These are phyloP conservation scores for Bruguiera parviflora DNA, from an alignment of 345 rosid genomes.

Conservation along the genomic window DNA sequence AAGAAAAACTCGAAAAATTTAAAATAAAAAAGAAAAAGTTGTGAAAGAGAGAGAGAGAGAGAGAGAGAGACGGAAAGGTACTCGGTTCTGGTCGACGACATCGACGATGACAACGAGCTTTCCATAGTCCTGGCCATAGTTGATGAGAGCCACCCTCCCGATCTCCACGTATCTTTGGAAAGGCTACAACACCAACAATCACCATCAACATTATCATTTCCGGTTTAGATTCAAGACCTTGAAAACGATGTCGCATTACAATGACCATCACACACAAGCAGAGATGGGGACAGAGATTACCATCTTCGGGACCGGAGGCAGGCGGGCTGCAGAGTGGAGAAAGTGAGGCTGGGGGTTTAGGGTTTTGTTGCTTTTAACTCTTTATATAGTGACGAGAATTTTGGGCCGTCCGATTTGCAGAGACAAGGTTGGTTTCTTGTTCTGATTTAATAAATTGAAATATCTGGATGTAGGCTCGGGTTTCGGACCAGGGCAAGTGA, in stretches of 20 bases:
- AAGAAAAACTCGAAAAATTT: not conserved
- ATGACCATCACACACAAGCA: not conserved
- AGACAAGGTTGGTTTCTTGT: not conserved
- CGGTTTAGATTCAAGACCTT: not conserved
- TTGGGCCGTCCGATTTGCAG: constrained; percentile 25
- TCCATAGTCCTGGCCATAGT: constrained; percentile 82
- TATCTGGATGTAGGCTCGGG: no score
- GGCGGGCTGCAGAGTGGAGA: not conserved
- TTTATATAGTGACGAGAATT: not conserved
- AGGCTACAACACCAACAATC: constrained; percentile 33
- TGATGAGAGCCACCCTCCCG: constrained; percentile 81
- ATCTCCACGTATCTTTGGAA: constrained; percentile 94
- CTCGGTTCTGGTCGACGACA: constrained; percentile 84
- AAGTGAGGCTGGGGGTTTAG: constrained; percentile 12
- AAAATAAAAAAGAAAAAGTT: not conserved
- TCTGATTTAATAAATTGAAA: not conserved
- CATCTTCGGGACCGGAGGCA: constrained; percentile 24
- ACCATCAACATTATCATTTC: not conserved
- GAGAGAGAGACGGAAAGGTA: constrained; percentile 11
- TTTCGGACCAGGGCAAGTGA: no score
- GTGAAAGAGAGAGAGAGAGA: not conserved
- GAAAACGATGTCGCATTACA: not conserved
- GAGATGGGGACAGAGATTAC: constrained; percentile 10
- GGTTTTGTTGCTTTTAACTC: constrained; percentile 13
- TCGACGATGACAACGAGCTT: constrained; percentile 88